Evolutionary conservation across 1,284 basidiomycete species (phyloP), one percentile per base, ranked within the genome.

Genomic region (Papiliotrema fonsecae): DNA sequence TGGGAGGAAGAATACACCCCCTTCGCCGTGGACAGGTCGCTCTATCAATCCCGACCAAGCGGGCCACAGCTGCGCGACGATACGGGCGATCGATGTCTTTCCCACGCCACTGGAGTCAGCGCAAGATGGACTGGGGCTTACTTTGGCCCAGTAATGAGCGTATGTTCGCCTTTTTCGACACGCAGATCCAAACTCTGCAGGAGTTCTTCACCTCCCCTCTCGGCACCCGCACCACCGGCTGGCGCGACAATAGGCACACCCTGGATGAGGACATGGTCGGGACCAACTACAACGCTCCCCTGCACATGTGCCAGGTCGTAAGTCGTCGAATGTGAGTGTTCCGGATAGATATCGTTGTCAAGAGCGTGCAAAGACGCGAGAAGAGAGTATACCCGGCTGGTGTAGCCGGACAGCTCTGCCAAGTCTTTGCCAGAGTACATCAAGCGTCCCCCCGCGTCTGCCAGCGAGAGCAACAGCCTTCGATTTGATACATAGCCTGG

Each of bases 401-500:
- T 97, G 58, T 92, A 84, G 9, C 93, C 93, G 0, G 91, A 90
- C 24, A 97, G 81, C 69, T 96, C 89, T 36, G 96, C 84, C 2
- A 98, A 77, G 61, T 94, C 91, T 65, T 77, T 78, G 48, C 74
- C 76, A 3, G 72, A 75, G 50, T 75, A 75, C 75, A 77, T 77
- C 36, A 96, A 76, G 31, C 91, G 80, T 2, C 92, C 91, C 19
- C 93, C 94, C 0, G 93, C 94, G 63, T 98, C 93, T 3, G 93
- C 92, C 5, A 97, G 81, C 0, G 92, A 92, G 30, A 97, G 79
- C 2, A 97, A 79, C 4, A 97, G 80, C 19, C 93, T 82, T n/a
- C 92, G 82, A 55, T 93, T 96, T 21, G 92, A 94, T 49, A 97
- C 91, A 71, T 97, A 97, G n/a, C 85, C 88, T 90, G 55, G 4